Base-by-base conservation (phyloP, 2,329 filamentous ascomycete species). In the Herpomyces periplanetae region DNA sequence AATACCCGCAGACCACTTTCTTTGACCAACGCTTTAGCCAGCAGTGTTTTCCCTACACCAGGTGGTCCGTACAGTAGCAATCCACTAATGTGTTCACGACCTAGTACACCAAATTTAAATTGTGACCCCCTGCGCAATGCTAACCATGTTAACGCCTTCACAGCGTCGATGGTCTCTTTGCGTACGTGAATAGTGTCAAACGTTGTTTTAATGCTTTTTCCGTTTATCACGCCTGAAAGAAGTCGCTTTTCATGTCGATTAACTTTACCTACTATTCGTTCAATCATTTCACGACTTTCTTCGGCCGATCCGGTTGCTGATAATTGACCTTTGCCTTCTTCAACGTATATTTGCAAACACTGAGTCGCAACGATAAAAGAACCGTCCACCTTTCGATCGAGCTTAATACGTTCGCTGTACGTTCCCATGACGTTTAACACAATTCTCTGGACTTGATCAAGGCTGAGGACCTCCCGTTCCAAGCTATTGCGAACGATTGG, bases 91-190 rank as follows among this genome's bases (percentile, higher is more conserved):
- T 69, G 65, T 33, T 91, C 73, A 1, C 59, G 68, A 2, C 71
- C 65, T 6, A 96, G 50, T 3, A 96, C 68, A 37, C 80, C 80
- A 28, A 96, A 96, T 5, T 59, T 60, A 39, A 91, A 96, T n/a
- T 73, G 75, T 25, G 91, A 73, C 0, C 80, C 80, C 0, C 75
- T 58, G 19, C 68, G 47, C 3, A 96, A 47, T 1, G 73, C 80
- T 8, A 96, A 45, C 1, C 66, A 68, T 0, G 80, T 96, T 19
- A 91, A 49, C 3, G 69, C 68, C 34, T 75, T 71, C 21, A 96
- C 47, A 1, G 73, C 64, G 10, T 80, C 66, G 12, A 84, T 63
- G 2, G 69, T 87, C 24, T 73, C 68, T 1, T 48, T 39, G 0
- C 71, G 58, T 2, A 62, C 69, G 29, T 85, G 68, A 9, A 96